phyloP scores from a whole-genome alignment of 106 monocot species.

The Phalaenopsis aphrodite region DNA sequence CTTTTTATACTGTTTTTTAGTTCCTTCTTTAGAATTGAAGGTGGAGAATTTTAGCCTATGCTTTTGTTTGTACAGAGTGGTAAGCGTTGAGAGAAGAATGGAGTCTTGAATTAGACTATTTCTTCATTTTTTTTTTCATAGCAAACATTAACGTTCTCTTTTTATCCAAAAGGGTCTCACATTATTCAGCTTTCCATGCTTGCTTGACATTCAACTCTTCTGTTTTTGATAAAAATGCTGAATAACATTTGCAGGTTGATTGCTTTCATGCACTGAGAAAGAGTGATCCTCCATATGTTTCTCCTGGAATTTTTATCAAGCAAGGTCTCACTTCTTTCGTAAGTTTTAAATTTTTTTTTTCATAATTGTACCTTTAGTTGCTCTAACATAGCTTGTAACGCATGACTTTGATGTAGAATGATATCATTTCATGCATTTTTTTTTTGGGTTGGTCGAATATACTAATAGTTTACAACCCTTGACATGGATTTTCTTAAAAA shows the following conservation, averaged over 20 bases:
- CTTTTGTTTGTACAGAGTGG: neutral
- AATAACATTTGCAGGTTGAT: slow-evolving; percentile 60
- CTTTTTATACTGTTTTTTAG: neutral
- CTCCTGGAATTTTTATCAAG: slow-evolving; percentile 72
- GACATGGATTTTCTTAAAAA: neutral
- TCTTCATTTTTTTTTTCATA: neutral
- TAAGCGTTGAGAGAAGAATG: neutral
- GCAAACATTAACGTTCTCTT: neutral
- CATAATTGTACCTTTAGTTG: neutral
- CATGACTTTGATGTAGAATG: neutral
- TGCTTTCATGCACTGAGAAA: slow-evolving; percentile 84
- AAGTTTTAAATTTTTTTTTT: slow-evolving; percentile 23
- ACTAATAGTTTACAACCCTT: neutral
- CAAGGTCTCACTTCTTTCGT: slow-evolving; percentile 94
- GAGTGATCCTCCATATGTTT: slow-evolving; percentile 97
- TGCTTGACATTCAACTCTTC: neutral
- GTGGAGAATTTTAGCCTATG: neutral
- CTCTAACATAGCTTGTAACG: neutral
- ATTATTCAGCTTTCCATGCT: neutral
- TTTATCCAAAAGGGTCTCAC: neutral
- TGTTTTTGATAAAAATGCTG: neutral
- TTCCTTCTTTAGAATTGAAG: neutral
- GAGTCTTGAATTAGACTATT: neutral
- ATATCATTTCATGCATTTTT: neutral
- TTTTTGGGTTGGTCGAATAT: neutral